Evolutionary conservation across 106 monocot species (phyloP).

Genomic region (Acorus gramineus): DNA sequence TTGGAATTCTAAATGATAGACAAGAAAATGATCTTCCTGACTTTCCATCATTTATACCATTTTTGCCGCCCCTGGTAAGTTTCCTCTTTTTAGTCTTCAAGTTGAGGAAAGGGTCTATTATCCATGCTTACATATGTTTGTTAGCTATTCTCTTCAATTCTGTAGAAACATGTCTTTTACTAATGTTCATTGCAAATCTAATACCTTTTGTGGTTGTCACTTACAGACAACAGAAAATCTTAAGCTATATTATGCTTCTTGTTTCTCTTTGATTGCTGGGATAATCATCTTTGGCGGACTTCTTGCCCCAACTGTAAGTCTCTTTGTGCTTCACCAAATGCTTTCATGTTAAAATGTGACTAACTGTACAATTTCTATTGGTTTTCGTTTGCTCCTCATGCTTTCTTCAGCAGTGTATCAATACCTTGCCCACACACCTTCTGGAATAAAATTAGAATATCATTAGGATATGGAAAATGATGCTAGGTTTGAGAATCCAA

Average conservation of each 20-base stretch:
- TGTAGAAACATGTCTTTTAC: background rate
- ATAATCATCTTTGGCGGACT: constrained; percentile 80
- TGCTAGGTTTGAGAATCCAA: too few relatives aligned
- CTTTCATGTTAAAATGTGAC: too few relatives aligned
- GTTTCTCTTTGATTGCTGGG: constrained; percentile 74
- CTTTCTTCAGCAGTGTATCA: too few relatives aligned
- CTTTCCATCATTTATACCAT: constrained; percentile 98
- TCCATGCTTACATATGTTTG: too few relatives aligned
- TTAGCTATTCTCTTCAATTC: too few relatives aligned
- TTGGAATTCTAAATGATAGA: constrained; percentile 66
- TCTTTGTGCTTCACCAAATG: background rate
- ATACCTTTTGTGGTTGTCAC: background rate
- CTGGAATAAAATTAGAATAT: too few relatives aligned
- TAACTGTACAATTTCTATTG: background rate
- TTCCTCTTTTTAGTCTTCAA: background rate
- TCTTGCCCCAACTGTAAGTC: constrained; percentile 86
- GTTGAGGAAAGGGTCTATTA: too few relatives aligned
- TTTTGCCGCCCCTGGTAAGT: constrained; percentile 86
- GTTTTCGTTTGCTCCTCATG: too few relatives aligned
- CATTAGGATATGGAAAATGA: too few relatives aligned
- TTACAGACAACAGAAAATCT: constrained; percentile 91
- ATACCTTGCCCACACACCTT: too few relatives aligned
- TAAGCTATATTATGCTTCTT: constrained; percentile 76
- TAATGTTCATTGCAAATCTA: background rate
- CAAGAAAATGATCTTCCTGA: constrained; percentile 90